Percentiles rank a stretch among this genome's conserved stretches.
These are phyloP conservation scores for Trypethelium eluteriae DNA, from an alignment of 495 filamentous ascomycete species.

Conservation along the genomic window DNA sequence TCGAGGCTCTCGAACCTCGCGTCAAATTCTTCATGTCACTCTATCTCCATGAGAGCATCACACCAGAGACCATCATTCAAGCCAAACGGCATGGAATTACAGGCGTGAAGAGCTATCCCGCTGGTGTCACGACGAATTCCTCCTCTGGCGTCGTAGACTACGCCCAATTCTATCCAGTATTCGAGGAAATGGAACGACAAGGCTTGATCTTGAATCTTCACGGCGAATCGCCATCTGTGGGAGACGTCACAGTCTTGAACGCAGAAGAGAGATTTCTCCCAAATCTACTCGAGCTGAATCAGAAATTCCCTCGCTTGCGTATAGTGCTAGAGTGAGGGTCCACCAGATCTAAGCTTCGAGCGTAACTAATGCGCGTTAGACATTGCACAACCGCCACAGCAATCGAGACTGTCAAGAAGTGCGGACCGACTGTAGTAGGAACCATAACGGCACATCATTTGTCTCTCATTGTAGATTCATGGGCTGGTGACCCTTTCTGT, in stretches of 20 bases:
- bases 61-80: slow-evolving; percentile 66
- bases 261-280: slow-evolving; percentile 79
- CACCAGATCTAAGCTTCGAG: no score
- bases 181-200: slow-evolving; percentile 67
- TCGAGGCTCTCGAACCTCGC: slow-evolving; percentile 60
- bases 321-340: slow-evolving; percentile 55
- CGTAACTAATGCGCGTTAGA: no score
- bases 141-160: slow-evolving; percentile 71
- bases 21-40: slow-evolving; percentile 85
- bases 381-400: slow-evolving; percentile 84
- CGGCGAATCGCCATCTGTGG: slow-evolving; percentile 46
- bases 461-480: slow-evolving; percentile 68
- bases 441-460: slow-evolving; percentile 77
- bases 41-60: slow-evolving; percentile 71
- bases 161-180: slow-evolving; percentile 64
- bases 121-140: slow-evolving; percentile 77
- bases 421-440: slow-evolving; percentile 65
- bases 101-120: slow-evolving; percentile 52
- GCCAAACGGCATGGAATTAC: slow-evolving; percentile 58
- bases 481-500: slow-evolving; percentile 65
- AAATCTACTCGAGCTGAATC: slow-evolving; percentile 60
- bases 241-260: slow-evolving; percentile 60
- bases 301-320: slow-evolving; percentile 67
- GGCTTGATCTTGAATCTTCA: slow-evolving; percentile 58
- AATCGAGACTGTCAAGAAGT: slow-evolving; percentile 64